Evolutionary conservation across 345 rosid genomes (phyloP), one percentile per base, ranked within the genome.

Genomic region (Theobroma cacao): DNA sequence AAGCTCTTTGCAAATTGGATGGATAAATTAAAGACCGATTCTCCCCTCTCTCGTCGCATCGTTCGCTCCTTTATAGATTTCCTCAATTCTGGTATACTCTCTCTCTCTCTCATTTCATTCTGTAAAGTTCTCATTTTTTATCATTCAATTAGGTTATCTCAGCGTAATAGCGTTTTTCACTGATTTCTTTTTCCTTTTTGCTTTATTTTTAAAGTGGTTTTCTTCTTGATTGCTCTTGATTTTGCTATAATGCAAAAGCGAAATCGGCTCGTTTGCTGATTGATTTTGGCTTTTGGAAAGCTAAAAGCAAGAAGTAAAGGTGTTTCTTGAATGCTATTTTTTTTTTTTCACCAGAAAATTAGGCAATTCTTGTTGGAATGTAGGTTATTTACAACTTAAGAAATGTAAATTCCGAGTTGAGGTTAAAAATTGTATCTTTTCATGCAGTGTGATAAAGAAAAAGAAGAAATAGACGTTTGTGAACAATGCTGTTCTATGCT

Each of bases 1-100:
- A 64, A 40, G 69, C 28, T 40, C 70, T 62, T 11, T 33, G 7
- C 45, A 50, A 68, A 64, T 85, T 79, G 75, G 58, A 89, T 91
- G 93, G 90, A 84, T 75, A 85, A 85, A 77, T 71, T 92, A 74
- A 89, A 84, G 76, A 85, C 92, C 53, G 91, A 90, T 58, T 87
- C 94, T 31, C 90, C 91, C 3, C 67, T 89, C 78, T 85, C 92
- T 75, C 91, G 89, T 61, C 90, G 91, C 63, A 91, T 94, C 78
- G 96, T 88, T 53, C 86, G 82, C 60, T 85, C 96, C 30, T 94
- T 94, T 86, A 34, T 94, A 68, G 90, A 91, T 69, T 94, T 94
- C 82, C 94, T 94, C 17, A 75, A 86, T 83, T 91, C 92, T 26
- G 97, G 98, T 92, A 77, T 64, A 17, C 77, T 4, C 56, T 14